Conservation (phyloP, 1,284 basidiomycete species). For the Pterula multifida region DNA sequence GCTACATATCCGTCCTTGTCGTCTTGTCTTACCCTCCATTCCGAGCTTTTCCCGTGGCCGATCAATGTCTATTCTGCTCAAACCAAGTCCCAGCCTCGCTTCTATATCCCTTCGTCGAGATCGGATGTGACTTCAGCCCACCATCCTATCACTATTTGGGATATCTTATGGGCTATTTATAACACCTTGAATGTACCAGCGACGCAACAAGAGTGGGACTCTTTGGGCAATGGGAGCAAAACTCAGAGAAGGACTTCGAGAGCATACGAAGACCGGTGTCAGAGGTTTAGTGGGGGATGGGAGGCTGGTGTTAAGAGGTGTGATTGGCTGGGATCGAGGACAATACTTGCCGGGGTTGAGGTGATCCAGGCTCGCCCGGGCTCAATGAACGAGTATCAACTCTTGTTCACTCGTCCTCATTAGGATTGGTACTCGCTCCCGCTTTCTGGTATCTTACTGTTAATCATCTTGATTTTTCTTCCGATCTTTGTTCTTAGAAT, state of each 20-base stretch:
- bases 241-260: background rate
- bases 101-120: background rate
- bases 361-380: background rate
- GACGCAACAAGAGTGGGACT: constrained; percentile 2
- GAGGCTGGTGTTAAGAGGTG: background rate
- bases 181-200: background rate
- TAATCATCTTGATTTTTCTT: background rate
- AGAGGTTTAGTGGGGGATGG: background rate
- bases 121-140: background rate
- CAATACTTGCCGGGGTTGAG: background rate
- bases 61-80: background rate
- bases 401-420: background rate
- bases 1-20: background rate
- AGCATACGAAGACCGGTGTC: constrained; percentile 2
- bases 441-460: background rate
- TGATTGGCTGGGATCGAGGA: background rate
- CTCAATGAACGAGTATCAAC: background rate
- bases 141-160: background rate
- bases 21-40: background rate
- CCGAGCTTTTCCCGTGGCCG: constrained; percentile 1
- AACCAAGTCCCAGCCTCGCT: background rate
- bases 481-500: background rate
- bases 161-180: background rate
- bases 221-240: background rate
- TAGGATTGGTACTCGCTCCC: background rate